These are phyloP conservation scores for Cercospora canescens DNA, from an alignment of 2,329 filamentous ascomycete genomes.

Conservation along the genomic window DNA sequence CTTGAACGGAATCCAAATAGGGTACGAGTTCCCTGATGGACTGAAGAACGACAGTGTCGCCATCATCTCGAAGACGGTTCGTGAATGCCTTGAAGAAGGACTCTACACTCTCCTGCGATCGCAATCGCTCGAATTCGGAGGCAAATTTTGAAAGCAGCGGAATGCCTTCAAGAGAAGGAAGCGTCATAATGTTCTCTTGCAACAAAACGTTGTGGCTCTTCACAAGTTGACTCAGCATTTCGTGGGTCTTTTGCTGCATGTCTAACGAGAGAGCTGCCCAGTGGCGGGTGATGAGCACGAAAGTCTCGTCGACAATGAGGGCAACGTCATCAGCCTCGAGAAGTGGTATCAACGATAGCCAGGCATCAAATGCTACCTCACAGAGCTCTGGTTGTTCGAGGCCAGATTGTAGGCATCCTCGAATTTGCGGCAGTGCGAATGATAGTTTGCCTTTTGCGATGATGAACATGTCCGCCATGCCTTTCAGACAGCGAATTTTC, in stretches of 20 bases:
- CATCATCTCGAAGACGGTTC: conserved; percentile 76
- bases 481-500: conserved; percentile 74
- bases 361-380: conserved; percentile 77
- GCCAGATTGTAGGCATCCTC: conserved; percentile 86
- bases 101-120: conserved; percentile 64
- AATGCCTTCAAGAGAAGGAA: conserved; percentile 77
- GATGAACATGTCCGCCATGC: conserved; percentile 83
- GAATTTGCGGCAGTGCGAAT: conserved; percentile 85
- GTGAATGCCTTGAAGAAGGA: conserved; percentile 71
- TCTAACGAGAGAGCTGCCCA: conserved; percentile 68
- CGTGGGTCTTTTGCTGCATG: conserved; percentile 60
- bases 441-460: conserved; percentile 72
- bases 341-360: conserved; percentile 74
- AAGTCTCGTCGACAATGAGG: conserved; percentile 80
- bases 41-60: conserved; percentile 79
- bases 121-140: conserved; percentile 63
- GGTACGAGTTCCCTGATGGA: conserved; percentile 74
- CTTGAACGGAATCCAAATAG: conserved; percentile 73
- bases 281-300: conserved; percentile 80
- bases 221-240: conserved; percentile 66
- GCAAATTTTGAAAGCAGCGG: conserved; percentile 69
- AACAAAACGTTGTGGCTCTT: conserved; percentile 63
- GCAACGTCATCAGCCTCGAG: conserved; percentile 79
- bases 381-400: conserved; percentile 74
- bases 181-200: conserved; percentile 65